Base-by-base conservation (phyloP, 2,329 filamentous ascomycete genomes). In the Fusarium sp. region DNA sequence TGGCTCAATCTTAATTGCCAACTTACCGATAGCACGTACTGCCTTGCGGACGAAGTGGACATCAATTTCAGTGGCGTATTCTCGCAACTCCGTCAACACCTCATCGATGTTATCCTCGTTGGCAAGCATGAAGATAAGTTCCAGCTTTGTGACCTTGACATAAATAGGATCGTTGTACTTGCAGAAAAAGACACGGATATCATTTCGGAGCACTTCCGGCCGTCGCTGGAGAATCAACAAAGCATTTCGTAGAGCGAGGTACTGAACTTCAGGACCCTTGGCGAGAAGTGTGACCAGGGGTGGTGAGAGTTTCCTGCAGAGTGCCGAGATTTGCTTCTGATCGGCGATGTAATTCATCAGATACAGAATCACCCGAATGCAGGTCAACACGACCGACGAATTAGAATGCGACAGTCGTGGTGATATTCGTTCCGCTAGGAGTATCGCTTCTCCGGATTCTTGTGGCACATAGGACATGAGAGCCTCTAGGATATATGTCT, bases 111-210 rank as follows among this genome's bases (percentile, higher is more conserved):
- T 99, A 78, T 92, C 93, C 83, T 98, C 95, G 39, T 91, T 98
- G 13, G 96, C 96, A 68, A 99, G 89, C 96, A 98, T 99, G 83
- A 99, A 99, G 75, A 99, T 98, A 77, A 99, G 89, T 84, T 99
- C 96, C 56, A 99, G 88, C 84, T 99, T 99, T 22, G 96, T 99
- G 58, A 99, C 96, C 83, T 99, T 99, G 84, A 99, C 96, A 82
- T 98, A 99, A 74, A 99, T 99, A 0, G 96, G 96, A 80, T 99
- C 96, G 82, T 99, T 99, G 84, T 99, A 99, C 87, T 99, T 99
- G 90, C 96, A 99, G 84, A 99, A 99, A 85, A 99, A 99, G 38
- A 99, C 96, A 52, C 96, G 91, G 72, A 99, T 98, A 82, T 99
- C 96, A 83, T 98, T 98, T 73, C 95, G 91, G 61, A 99, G 84